phyloP scores from a whole-genome alignment of 2,329 filamentous ascomycete genomes.

The Nannizziopsis arthrosporioides region DNA sequence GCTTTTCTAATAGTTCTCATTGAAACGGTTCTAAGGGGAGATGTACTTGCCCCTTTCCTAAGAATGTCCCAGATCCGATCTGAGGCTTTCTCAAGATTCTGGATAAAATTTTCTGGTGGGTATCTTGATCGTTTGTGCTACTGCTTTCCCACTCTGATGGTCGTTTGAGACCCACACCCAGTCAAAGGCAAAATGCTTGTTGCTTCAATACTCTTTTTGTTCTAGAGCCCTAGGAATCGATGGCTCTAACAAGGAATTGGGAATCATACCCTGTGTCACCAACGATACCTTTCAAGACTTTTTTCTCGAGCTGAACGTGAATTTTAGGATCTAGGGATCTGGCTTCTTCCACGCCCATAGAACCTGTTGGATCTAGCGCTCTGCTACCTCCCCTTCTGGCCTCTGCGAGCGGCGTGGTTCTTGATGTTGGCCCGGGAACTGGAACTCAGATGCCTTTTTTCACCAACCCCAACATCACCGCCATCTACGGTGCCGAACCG shows the following conservation, averaged over 20 bases:
- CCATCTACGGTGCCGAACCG: conserved; percentile 46
- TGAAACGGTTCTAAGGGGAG: conserved; percentile 27
- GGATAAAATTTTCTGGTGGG: conserved; percentile 30
- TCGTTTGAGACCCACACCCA: no score
- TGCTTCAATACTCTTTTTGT: no score
- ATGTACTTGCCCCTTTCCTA: conserved; percentile 27
- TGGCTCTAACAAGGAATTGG: no score
- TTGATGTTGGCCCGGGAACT: conserved; percentile 43
- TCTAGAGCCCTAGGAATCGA: no score
- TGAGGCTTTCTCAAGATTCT: conserved; percentile 33
- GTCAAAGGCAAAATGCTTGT: no score
- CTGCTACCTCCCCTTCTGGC: conserved; percentile 34
- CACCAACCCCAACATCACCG: conserved; percentile 30
- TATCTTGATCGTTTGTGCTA: background rate
- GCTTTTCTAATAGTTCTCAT: conserved; percentile 25
- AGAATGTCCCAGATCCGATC: conserved; percentile 25
- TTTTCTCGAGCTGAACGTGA: no score
- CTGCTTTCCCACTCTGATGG: background rate
- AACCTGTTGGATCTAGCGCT: conserved; percentile 23
- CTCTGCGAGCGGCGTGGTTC: conserved; percentile 32
- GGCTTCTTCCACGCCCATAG: conserved; percentile 9
- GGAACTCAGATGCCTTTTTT: conserved; percentile 42
- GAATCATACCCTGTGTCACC: no score
- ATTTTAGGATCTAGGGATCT: conserved; percentile 11
- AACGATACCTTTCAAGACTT: no score